Conservation (phyloP, 257 asterid genomes). For the Marsdenia floribunda region DNA sequence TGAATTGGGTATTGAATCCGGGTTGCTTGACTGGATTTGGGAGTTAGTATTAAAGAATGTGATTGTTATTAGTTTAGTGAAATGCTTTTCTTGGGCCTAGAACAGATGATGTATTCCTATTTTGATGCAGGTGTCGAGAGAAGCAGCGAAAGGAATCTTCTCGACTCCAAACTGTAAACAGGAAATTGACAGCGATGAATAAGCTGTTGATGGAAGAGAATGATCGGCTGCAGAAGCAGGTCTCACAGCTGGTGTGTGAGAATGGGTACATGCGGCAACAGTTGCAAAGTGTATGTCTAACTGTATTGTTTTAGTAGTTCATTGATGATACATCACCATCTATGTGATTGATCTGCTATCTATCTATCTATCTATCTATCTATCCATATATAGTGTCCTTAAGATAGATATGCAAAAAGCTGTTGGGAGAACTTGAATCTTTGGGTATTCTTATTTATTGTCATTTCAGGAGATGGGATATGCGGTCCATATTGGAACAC, state of each 20-base stretch:
- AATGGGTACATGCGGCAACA: conserved; percentile 85
- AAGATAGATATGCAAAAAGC: neutral
- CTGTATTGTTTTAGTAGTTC: conserved; percentile 5
- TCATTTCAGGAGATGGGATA: neutral
- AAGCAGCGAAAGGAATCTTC: conserved; percentile 85
- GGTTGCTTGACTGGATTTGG: neutral
- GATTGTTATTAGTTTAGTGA: conserved; percentile 5
- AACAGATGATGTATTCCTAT: neutral
- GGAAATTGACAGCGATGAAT: conserved; percentile 82
- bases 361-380: neutral
- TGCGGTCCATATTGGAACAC: neutral
- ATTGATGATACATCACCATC: neutral
- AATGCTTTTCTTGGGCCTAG: neutral
- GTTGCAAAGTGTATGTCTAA: conserved; percentile 59
- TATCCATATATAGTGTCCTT: neutral
- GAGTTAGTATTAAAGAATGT: neutral
- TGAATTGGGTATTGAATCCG: neutral
- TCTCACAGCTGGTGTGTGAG: conserved; percentile 85
- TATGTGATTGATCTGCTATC: neutral
- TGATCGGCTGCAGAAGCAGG: conserved; percentile 93
- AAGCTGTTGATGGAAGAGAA: conserved; percentile 94
- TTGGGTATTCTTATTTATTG: neutral
- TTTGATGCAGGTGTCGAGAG: conserved; percentile 72
- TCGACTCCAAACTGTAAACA: conserved; percentile 78
- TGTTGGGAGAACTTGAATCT: neutral